Evolutionary conservation across 306 rosid genomes (phyloP), one percentile per base, ranked within the genome.

Genomic region (Psophocarpus tetragonolobus): DNA sequence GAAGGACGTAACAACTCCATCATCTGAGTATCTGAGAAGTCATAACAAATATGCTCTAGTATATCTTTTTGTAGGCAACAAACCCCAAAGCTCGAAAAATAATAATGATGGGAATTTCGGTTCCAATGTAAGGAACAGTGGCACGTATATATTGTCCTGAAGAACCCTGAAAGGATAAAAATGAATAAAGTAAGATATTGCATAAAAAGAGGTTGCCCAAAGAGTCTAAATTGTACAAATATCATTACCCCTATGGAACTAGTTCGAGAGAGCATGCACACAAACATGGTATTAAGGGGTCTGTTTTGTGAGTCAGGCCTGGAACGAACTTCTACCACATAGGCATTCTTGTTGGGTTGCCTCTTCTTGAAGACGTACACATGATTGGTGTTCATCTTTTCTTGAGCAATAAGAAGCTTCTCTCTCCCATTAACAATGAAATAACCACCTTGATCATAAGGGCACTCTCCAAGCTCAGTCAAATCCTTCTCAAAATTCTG

Each of bases 271-370:
- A 95, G 97, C 99, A 95, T 92, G 84, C 97, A 96, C 83, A 92
- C 99, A 76, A 92, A 95, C 99, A 95, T 95, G 68, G 97, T 88
- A 83, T 97, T 92, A 10, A 97, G 99, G 0, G 99, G 97, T 60
- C 99, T 88, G 85, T 92, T 95, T 75, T 95, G 99, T 42, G 99
- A 92, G 81, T 95, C 99, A 0, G 99, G 97, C 97, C 92, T 95
- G 58, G 99, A 95, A 74, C 99, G 90, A 80, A 95, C 99, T 82
- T 95, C 99, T 1, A 80, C 99, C 85, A 95, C 99, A 56, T 84
- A 95, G 51, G 99, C 96, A 2, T 92, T 92, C 87, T 95, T 95
- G 84, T 94, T 94, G 23, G 98, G 97, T 69, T 94, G 96, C 81
- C 98, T 85, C 87, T 94, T 94, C 88, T 94, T 91, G 83, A 90